These are phyloP conservation scores for Glycyrrhiza uralensis DNA, from an alignment of 306 rosid genomes.

Conservation along the genomic window DNA sequence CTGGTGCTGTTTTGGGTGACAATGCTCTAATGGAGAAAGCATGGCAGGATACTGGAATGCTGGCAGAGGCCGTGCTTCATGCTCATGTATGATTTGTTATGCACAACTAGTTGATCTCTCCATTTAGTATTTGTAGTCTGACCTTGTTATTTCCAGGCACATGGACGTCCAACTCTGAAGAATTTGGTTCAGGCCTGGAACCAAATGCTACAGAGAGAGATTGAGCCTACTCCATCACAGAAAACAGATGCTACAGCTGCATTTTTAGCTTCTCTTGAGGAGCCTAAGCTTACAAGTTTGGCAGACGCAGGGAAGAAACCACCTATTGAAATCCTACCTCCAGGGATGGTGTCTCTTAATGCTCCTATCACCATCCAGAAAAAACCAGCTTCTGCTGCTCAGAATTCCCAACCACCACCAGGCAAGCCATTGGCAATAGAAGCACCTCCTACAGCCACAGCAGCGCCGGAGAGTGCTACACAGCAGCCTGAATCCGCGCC, in stretches of 20 bases:
- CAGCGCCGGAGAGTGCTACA: slow-evolving; percentile 32
- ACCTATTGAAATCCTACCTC: slow-evolving; percentile 92
- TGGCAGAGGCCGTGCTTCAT: slow-evolving; percentile 98
- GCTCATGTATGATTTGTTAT: slow-evolving; percentile 63
- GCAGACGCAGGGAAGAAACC: slow-evolving; percentile 95
- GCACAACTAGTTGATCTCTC: not conserved
- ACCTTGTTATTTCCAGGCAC: slow-evolving; percentile 63
- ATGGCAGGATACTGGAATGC: slow-evolving; percentile 99
- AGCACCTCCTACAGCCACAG: slow-evolving; percentile 59
- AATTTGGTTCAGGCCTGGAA: slow-evolving; percentile 92
- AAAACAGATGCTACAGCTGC: slow-evolving; percentile 90
- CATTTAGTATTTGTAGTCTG: slow-evolving; percentile 26
- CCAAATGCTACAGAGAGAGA: slow-evolving; percentile 85
- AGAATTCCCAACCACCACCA: slow-evolving; percentile 54
- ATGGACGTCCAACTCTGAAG: slow-evolving; percentile 92
- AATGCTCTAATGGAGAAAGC: slow-evolving; percentile 98
- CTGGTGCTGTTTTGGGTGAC: slow-evolving; percentile 96
- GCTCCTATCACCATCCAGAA: slow-evolving; percentile 68
- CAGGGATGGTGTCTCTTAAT: slow-evolving; percentile 78
- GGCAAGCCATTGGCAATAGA: slow-evolving; percentile 75
- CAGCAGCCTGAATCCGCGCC: slow-evolving; percentile 46
- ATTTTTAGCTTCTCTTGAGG: slow-evolving; percentile 88
- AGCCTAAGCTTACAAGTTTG: slow-evolving; percentile 90
- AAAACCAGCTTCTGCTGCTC: slow-evolving; percentile 60
- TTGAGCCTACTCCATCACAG: slow-evolving; percentile 64